Conservation (phyloP, 495 filamentous ascomycete genomes). For the Oidiodendron maius region DNA sequence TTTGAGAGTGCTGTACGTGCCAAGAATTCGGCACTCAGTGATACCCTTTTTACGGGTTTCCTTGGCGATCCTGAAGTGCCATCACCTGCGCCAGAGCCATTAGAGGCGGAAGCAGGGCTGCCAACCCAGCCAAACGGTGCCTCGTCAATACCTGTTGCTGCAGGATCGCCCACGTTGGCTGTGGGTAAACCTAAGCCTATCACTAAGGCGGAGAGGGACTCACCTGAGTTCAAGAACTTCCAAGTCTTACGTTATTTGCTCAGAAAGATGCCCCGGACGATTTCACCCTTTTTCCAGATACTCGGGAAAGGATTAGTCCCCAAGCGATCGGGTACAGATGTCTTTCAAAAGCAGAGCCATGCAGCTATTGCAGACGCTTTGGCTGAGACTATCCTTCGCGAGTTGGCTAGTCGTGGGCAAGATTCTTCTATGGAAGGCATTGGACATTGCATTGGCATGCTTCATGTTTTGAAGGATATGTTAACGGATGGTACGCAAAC, state of each 20-base stretch:
- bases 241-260: slow-evolving; percentile 70
- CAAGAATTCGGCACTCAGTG: slow-evolving; percentile 38
- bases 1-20: slow-evolving; percentile 60
- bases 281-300: slow-evolving; percentile 70
- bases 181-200: slow-evolving; percentile 17
- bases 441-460: slow-evolving; percentile 73
- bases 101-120: not conserved
- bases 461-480: slow-evolving; percentile 70
- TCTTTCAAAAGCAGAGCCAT: slow-evolving; percentile 59
- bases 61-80: slow-evolving; percentile 25
- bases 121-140: slow-evolving; percentile 1
- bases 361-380: slow-evolving; percentile 71
- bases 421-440: slow-evolving; percentile 39
- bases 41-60: slow-evolving; percentile 37
- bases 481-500: slow-evolving; percentile 59
- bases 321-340: slow-evolving; percentile 57
- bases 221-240: slow-evolving; percentile 65
- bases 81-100: not conserved
- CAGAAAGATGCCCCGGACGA: slow-evolving; percentile 62
- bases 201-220: slow-evolving; percentile 31
- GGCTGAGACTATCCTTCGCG: slow-evolving; percentile 61
- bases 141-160: slow-evolving; percentile 3
- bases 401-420: slow-evolving; percentile 40
- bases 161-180: not conserved
- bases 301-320: slow-evolving; percentile 74